Evolutionary conservation across 495 filamentous ascomycete species (phyloP), one percentile per base, ranked within the genome.

Genomic region (Penicillium canescens): DNA sequence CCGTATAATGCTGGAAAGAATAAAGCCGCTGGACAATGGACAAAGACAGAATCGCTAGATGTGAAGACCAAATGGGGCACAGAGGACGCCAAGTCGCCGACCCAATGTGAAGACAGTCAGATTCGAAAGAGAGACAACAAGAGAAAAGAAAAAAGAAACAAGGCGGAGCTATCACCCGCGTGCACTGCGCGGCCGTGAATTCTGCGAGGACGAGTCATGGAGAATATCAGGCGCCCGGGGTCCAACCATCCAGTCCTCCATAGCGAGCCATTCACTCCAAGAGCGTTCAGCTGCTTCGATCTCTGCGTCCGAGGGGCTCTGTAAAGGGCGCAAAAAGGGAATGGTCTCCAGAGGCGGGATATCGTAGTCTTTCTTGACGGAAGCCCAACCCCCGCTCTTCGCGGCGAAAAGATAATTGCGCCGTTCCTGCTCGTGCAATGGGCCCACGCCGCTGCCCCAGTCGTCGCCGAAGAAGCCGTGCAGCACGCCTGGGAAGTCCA

Each of bases 241-340:
- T 12, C 90, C 91, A 41, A 96, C 76, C 90, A 96, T 94, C 91
- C 92, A 96, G 65, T 96, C 91, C 68, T 96, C 89, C 90, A 96
- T 95, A 8, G 90, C 90, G 31, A 96, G 72, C 89, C 90, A 95
- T 61, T 88, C 83, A 61, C 85, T 89, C 88, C 89, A 96, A 50
- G 76, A 85, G 55, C 79, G 79, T 76, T 98, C 91, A 0, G 92
- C 94, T 11, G 71, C 79, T 54, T 89, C 84, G 57, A 98, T 92
- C 75, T 98, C 94, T 20, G 81, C 80, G 59, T 91, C 84, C 28
- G 84, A 75, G 2, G 88, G 84, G 38, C 83, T 79, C 62, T 88
- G 85, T 28, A 97, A 72, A 24, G 92, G 90, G 57, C 83, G 84
- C 53, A 98, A 69, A 63, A 94, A 98, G 3, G 93, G 94, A 20